Evolutionary conservation across 164 flowering plant species (phyloP).

Genomic region (Nymphaea thermarum): DNA sequence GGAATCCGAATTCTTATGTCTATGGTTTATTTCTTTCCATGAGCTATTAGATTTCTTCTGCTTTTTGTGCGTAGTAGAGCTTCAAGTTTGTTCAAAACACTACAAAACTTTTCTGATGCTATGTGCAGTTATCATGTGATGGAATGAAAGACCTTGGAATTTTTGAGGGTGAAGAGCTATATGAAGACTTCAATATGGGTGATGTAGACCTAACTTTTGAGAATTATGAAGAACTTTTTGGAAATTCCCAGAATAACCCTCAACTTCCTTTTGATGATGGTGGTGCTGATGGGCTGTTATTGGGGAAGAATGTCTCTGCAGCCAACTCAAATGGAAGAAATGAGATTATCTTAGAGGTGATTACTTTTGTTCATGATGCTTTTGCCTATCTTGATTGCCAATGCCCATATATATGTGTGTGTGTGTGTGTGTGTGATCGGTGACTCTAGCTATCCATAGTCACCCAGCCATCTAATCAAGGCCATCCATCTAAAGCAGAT

Average conservation of each 20-base stretch:
- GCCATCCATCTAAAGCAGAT: no score
- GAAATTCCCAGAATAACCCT: conserved; percentile 36
- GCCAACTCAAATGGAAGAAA: conserved; percentile 38
- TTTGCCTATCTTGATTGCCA: no score
- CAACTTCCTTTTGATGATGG: conserved; percentile 57
- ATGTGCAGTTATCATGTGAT: conserved; percentile 23
- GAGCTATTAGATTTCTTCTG: no score
- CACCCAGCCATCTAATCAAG: no score
- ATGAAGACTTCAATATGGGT: conserved; percentile 52
- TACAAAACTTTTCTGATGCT: not conserved
- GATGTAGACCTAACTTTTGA: conserved; percentile 63
- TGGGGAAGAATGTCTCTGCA: conserved; percentile 33
- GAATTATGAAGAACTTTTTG: conserved; percentile 77
- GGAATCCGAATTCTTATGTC: no score
- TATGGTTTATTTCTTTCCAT: no score
- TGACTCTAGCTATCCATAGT: no score
- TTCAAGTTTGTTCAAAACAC: no score
- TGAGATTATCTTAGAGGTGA: conserved; percentile 41
- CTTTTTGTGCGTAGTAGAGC: no score
- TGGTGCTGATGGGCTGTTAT: conserved; percentile 63
- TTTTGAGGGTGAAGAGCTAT: conserved; percentile 35
- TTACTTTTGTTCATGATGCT: not conserved
- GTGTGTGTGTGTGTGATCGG: no score
- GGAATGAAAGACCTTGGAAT: conserved; percentile 24
- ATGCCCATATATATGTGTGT: no score